Evolutionary conservation across 306 rosid genomes (phyloP).

Genomic region (Vigna mungo): DNA sequence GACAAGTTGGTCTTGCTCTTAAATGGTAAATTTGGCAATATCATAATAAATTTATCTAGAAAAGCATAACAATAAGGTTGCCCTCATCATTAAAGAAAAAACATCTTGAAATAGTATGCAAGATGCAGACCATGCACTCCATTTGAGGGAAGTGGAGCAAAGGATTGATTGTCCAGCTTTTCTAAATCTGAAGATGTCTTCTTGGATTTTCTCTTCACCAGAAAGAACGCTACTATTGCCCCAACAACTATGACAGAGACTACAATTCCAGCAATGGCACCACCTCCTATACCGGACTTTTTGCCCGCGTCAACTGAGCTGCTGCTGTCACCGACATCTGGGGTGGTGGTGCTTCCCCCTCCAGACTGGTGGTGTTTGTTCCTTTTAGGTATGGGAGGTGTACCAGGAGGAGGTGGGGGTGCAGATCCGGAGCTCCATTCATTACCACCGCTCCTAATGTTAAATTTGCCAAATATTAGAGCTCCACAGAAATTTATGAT

Average conservation of each 20-base stretch:
- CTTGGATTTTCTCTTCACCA: conserved; percentile 78
- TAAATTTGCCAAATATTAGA: conserved; percentile 41
- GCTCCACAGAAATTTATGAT: conserved; percentile 38
- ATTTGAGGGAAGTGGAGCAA: conserved; percentile 65
- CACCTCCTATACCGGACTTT: conserved; percentile 83
- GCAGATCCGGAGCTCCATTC: conserved; percentile 88
- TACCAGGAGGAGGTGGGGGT: conserved; percentile 97
- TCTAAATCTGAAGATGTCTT: conserved; percentile 74
- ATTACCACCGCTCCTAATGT: conserved; percentile 74
- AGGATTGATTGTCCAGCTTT: conserved; percentile 68
- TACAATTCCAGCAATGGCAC: conserved; percentile 86
- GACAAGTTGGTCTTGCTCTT: neutral
- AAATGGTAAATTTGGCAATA: conserved; percentile 17
- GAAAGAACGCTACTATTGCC: conserved; percentile 73
- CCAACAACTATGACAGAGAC: conserved; percentile 75
- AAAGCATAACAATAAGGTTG: conserved; percentile 20
- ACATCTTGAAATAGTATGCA: conserved; percentile 35
- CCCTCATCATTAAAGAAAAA: neutral
- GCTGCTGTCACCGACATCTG: conserved; percentile 44
- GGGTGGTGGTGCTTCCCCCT: conserved; percentile 53
- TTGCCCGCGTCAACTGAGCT: conserved; percentile 51
- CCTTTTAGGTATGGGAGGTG: conserved; percentile 58
- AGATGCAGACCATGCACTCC: conserved; percentile 73
- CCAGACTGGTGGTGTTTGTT: conserved; percentile 61
- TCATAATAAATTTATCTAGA: conserved; percentile 19